Evolutionary conservation across 2,329 filamentous ascomycete species (phyloP).

Genomic region (Plectosphaerella cucumerina): DNA sequence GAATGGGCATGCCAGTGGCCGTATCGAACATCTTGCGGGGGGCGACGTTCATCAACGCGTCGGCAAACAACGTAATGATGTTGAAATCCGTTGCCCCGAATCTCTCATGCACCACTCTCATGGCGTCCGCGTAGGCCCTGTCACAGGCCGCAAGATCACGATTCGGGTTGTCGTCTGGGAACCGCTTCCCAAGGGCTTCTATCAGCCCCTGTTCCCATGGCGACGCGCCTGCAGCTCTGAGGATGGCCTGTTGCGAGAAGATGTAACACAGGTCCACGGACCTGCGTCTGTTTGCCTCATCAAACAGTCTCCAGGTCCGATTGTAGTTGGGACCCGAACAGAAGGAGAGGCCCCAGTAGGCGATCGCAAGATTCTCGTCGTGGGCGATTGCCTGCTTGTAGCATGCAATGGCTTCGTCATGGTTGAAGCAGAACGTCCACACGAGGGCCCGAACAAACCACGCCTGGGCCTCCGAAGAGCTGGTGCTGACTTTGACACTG

Average conservation of each 20-base stretch:
- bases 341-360: conserved; percentile 51
- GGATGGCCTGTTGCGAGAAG: conserved; percentile 8
- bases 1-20: conserved; percentile 8
- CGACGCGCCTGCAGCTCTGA: neutral
- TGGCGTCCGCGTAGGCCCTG: conserved; percentile 9
- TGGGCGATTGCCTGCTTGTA: conserved; percentile 40
- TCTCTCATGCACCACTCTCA: neutral
- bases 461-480: conserved; percentile 35
- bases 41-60: conserved; percentile 15
- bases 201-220: conserved; percentile 11
- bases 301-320: conserved; percentile 17
- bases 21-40: conserved; percentile 13
- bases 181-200: conserved; percentile 10
- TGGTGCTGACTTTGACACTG: conserved; percentile 39
- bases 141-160: conserved; percentile 4
- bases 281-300: conserved; percentile 9
- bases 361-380: conserved; percentile 41
- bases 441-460: conserved; percentile 56
- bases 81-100: conserved; percentile 12
- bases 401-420: conserved; percentile 49
- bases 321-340: conserved; percentile 51
- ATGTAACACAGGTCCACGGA: conserved; percentile 5
- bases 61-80: conserved; percentile 13
- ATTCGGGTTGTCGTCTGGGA: conserved; percentile 6
- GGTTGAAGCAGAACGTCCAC: conserved; percentile 60